A percentile compares a stretch with the other conserved stretches of the same genome.
phyloP scores from a whole-genome alignment of 805 yeast genomes.

The Yueomyces sinensis region DNA sequence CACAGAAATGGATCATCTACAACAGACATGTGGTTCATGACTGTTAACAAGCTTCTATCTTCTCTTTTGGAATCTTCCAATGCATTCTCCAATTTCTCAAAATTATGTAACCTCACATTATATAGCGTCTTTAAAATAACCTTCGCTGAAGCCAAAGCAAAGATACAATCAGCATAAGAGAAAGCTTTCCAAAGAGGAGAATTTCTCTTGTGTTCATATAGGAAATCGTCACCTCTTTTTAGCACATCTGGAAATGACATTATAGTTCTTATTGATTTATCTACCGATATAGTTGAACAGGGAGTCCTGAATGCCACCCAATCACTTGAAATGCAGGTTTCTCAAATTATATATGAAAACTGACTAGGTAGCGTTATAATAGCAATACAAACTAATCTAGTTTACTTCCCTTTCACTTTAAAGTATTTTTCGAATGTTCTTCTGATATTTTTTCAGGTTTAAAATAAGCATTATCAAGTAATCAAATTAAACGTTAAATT shows the following conservation, averaged over 20 bases:
- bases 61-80: conserved; percentile 49
- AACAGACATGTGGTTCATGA: conserved; percentile 86
- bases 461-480: no score
- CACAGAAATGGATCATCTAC: conserved; percentile 88
- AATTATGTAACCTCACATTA: conserved; percentile 45
- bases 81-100: conserved; percentile 54
- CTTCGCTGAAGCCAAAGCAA: conserved; percentile 55
- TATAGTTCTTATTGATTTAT: no score
- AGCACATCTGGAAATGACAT: conserved; percentile 66
- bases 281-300: no score
- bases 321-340: no score
- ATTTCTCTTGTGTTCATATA: conserved; percentile 47
- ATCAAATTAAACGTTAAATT: no score
- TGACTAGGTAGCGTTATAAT: no score
- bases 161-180: conserved; percentile 54
- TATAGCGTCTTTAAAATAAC: conserved; percentile 46
- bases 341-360: no score
- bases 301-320: no score
- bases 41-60: conserved; percentile 64
- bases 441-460: no score
- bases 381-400: no score
- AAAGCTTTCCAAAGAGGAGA: conserved; percentile 49
- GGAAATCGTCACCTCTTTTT: conserved; percentile 59
- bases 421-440: no score
- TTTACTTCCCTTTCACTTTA: no score